Evolutionary conservation across 352 stramenopile genomes (phyloP).

Genomic region (Phytophthora aleatoria): DNA sequence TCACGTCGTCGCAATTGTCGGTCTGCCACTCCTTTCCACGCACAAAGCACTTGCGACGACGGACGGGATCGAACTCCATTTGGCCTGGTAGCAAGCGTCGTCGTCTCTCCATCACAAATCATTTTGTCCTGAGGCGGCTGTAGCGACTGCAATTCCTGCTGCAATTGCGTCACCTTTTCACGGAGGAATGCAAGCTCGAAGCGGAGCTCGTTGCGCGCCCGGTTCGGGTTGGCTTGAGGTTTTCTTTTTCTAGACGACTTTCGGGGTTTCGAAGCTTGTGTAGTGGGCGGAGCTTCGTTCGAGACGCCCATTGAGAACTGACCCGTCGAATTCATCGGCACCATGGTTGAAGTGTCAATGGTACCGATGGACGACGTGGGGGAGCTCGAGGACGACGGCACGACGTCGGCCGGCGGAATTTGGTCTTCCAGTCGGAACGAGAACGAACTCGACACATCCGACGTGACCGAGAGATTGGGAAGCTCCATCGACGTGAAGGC

Average conservation of each 20-base stretch:
- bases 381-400: slow-evolving; percentile 6
- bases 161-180: slow-evolving; percentile 66
- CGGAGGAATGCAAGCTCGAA: slow-evolving; percentile 75
- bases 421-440: slow-evolving; percentile 16
- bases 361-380: slow-evolving; percentile 3
- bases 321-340: not conserved
- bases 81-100: slow-evolving; percentile 2
- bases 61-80: slow-evolving; percentile 9
- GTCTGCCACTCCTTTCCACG: slow-evolving; percentile 36
- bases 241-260: slow-evolving; percentile 33
- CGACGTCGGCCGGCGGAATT: not conserved
- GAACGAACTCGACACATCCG: slow-evolving; percentile 23
- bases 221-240: slow-evolving; percentile 37
- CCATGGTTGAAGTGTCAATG: slow-evolving; percentile 7
- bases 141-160: slow-evolving; percentile 57
- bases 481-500: slow-evolving; percentile 10
- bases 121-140: slow-evolving; percentile 13
- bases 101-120: slow-evolving; percentile 21
- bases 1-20: slow-evolving; percentile 40
- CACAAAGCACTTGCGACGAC: slow-evolving; percentile 31
- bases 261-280: slow-evolving; percentile 3
- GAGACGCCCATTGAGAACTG: not conserved
- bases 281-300: not conserved
- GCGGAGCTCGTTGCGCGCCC: slow-evolving; percentile 45
- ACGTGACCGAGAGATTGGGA: slow-evolving; percentile 21